A percentile compares a stretch with the other conserved stretches of the same genome.
phyloP scores from a whole-genome alignment of 768 basidiomycete genomes.

The Royoungia palumana region DNA sequence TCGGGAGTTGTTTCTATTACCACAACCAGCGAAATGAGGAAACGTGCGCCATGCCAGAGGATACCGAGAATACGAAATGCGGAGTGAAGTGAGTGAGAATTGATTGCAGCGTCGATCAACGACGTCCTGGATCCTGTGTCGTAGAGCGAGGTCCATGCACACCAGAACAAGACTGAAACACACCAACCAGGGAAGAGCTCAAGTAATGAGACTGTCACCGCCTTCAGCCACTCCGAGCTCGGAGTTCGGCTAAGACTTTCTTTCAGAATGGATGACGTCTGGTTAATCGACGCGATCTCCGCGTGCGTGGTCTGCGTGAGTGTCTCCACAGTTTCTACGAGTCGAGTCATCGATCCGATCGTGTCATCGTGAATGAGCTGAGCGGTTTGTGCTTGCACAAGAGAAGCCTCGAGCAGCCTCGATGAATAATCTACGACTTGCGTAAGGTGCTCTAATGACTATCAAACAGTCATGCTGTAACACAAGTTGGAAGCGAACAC shows the following conservation, averaged over 20 bases:
- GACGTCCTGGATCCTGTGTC: constrained; percentile 8
- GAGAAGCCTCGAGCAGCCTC: constrained; percentile 30
- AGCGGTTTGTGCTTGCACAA: constrained; percentile 30
- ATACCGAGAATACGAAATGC: constrained; percentile 21
- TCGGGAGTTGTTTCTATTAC: constrained; percentile 28
- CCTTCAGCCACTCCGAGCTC: constrained; percentile 22
- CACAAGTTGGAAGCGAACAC: constrained; percentile 8
- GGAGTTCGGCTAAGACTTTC: constrained; percentile 24
- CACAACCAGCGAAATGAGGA: constrained; percentile 38
- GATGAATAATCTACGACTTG: constrained; percentile 21
- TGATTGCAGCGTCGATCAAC: constrained; percentile 11
- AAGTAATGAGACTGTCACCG: constrained; percentile 10
- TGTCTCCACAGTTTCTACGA: constrained; percentile 36
- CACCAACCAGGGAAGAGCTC: constrained; percentile 24
- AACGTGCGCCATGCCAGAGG: constrained; percentile 32
- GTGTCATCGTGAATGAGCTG: constrained; percentile 38
- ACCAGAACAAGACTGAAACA: constrained; percentile 1
- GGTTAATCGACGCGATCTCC: constrained; percentile 48
- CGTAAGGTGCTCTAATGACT: constrained; percentile 23
- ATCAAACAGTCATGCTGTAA: constrained; percentile 13
- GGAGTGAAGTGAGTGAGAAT: constrained; percentile 28
- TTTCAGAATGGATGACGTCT: constrained; percentile 34
- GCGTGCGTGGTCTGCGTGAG: constrained; percentile 38
- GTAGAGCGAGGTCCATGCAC: neutral
- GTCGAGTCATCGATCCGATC: constrained; percentile 32